Evolutionary conservation across 306 rosid genomes (phyloP).

Genomic region (Dryas octopetala): DNA sequence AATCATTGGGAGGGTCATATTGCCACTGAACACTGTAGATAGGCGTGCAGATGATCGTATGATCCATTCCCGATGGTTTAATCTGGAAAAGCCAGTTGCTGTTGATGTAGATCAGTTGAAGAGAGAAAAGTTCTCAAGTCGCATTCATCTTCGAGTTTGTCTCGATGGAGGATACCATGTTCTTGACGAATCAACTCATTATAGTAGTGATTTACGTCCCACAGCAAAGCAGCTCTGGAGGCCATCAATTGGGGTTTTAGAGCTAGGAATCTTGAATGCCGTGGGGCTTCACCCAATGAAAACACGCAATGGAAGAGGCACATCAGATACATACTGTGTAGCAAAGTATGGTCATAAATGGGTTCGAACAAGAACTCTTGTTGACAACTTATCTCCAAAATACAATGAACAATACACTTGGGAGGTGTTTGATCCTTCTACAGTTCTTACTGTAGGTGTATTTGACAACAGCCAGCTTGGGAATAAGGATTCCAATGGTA

Average conservation of each 20-base stretch:
- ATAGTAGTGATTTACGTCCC: constrained; percentile 53
- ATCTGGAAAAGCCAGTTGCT: constrained; percentile 42
- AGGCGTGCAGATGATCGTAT: constrained; percentile 41
- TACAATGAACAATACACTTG: constrained; percentile 59
- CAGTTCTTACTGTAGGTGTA: constrained; percentile 47
- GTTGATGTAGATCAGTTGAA: constrained; percentile 46
- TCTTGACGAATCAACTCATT: constrained; percentile 60
- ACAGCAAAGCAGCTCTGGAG: constrained; percentile 51
- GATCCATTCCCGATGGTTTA: constrained; percentile 48
- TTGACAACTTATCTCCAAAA: constrained; percentile 38
- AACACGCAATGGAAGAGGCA: constrained; percentile 42
- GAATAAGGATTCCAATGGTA: constrained; percentile 34
- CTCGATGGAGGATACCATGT: constrained; percentile 63
- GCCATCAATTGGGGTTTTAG: constrained; percentile 48
- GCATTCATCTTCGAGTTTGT: constrained; percentile 51
- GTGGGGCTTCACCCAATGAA: constrained; percentile 50
- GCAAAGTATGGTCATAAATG: constrained; percentile 60
- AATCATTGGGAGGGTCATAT: constrained; percentile 39
- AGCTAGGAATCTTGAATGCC: constrained; percentile 50
- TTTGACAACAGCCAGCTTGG: constrained; percentile 54
- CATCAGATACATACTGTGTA: constrained; percentile 47
- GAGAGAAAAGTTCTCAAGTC: constrained; percentile 45
- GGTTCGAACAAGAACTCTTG: constrained; percentile 50
- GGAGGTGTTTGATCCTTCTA: constrained; percentile 62
- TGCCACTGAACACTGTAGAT: constrained; percentile 32